Base-by-base conservation (phyloP, 1,139 yeast species). In the Hanseniaspora uvarum region DNA sequence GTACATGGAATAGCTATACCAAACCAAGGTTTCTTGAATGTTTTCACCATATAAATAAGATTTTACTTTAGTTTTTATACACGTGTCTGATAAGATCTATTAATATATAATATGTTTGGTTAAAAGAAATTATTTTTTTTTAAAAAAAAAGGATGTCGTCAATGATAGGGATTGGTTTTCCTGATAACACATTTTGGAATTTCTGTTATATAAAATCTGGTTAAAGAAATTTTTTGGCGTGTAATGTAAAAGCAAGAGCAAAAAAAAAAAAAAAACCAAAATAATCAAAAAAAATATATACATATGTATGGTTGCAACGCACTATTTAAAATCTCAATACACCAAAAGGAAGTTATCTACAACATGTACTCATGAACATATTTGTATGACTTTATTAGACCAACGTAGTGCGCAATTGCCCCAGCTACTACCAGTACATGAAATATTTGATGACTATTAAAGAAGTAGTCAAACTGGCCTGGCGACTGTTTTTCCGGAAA, bases 401-500 rank as follows among this genome's bases (percentile, higher is more conserved):
- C 94, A 54, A 63, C 71, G 69, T 84, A 79, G 67, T 88, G 96
- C 58, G 84, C 81, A 56, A 70, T 72, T 0, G 95, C 94, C 4
- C 95, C 96, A 7, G 81, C 61, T 0, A 88, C 92, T 3, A 89
- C 96, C 63, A 85, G 68, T 3, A 85, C 69, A 65, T 88, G 96
- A 65, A 88, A 88, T 23, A 88, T 77, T 65, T 89, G 96, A 65
- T 88, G 96, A 3, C 95, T 84, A 60, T 86, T 85, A 1, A 95
- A 95, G 70, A 79, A 74, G 14, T 80, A 65, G 62, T 88, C 96
- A 64, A 77, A 84, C 28, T 56, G 72, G 0, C 86, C 80, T n/a
- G 94, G 92, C 3, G 70, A 66, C 53, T 73, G 71, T 52, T 86
- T 70, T 63, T 89, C 96, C 0, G 96, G 96, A 31, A 86, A 66